Base-by-base conservation (phyloP, 371 early-diverging fungal species). In the Rhizopus delemar region DNA sequence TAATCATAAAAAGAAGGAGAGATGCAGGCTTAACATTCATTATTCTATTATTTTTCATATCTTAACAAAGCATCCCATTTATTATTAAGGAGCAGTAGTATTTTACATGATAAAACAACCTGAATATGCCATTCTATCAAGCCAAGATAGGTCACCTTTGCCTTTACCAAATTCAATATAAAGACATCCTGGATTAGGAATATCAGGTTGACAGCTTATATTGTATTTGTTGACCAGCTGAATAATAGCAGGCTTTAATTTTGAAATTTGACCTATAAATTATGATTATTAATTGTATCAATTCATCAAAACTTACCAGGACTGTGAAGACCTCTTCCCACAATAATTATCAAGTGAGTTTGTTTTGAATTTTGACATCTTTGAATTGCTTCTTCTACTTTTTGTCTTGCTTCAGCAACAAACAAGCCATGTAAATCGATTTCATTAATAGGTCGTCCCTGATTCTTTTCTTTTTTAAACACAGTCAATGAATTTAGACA, bases 121-220 rank as follows among this genome's bases (percentile, higher is more conserved):
- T 12, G 51, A 60, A 16, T 73, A 68, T 5, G 62, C 56, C 28
- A 76, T 16, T 8, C 68, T 62, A 60, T 77, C 74, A n/a, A 76
- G 68, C 80, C 77, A 77, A 33, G 71, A 71, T 60, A 80, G 63
- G 43, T 80, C 73, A 13, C 77, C 75, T 15, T 66, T 72, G 49
- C 78, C 78, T 60, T 73, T 70, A 63, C 78, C 78, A 39, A 80
- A 80, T 34, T 85, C 83, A 39, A 86, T 68, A 54, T 71, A 83
- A 15, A 86, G 69, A 66, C 87, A 86, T 0, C 87, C 87, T 50
- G 78, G 75, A 62, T 85, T 86, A 13, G 86, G 86, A 12, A 71
- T 73, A 56, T 83, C 75, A 0, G 82, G 85, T 15, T 80, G 77
- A 46, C 78, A 82, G 32, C 71, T 69, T 34, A 86, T 71, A 8